Evolutionary conservation across 2,329 filamentous ascomycete species (phyloP).

Genomic region (Ceratocystis diversiconidia): DNA sequence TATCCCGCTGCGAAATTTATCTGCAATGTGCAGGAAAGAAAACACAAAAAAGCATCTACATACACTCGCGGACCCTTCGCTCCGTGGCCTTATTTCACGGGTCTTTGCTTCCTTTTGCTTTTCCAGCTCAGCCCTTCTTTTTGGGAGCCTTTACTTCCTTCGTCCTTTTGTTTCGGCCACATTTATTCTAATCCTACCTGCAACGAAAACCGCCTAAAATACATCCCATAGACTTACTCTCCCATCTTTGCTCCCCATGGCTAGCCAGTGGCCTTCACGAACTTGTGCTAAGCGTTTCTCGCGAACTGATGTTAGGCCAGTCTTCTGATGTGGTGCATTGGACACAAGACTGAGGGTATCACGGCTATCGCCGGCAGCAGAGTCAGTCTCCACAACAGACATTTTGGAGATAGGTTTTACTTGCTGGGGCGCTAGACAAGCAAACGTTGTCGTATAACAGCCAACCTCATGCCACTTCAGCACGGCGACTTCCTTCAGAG

Average conservation of each 20-base stretch:
- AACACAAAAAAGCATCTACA: not conserved
- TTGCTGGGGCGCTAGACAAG: conserved; percentile 26
- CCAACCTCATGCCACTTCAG: conserved; percentile 89
- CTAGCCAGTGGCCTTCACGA: conserved; percentile 70
- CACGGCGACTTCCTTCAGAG: conserved; percentile 75
- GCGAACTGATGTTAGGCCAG: conserved; percentile 33
- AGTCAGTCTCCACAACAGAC: not conserved
- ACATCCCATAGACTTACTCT: conserved; percentile 94
- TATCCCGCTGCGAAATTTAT: too few relatives aligned
- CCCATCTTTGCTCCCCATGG: conserved; percentile 82
- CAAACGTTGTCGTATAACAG: conserved; percentile 70
- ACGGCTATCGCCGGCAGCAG: not conserved
- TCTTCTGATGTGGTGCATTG: conserved; percentile 14
- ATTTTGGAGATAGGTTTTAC: not conserved
- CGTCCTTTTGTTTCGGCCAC: too few relatives aligned
- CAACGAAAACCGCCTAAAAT: conserved; percentile 38
- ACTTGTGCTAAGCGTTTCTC: conserved; percentile 50
- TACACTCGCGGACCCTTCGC: not conserved
- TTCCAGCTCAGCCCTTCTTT: too few relatives aligned
- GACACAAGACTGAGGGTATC: not conserved
- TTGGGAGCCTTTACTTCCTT: too few relatives aligned
- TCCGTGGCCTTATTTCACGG: not conserved
- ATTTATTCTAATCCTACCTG: too few relatives aligned
- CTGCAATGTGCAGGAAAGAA: too few relatives aligned
- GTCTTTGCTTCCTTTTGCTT: not conserved